Percentiles rank a stretch among this genome's conserved stretches.
phyloP scores from a whole-genome alignment of 192 early-diverging fungal genomes.

The Piromyces finnis region DNA sequence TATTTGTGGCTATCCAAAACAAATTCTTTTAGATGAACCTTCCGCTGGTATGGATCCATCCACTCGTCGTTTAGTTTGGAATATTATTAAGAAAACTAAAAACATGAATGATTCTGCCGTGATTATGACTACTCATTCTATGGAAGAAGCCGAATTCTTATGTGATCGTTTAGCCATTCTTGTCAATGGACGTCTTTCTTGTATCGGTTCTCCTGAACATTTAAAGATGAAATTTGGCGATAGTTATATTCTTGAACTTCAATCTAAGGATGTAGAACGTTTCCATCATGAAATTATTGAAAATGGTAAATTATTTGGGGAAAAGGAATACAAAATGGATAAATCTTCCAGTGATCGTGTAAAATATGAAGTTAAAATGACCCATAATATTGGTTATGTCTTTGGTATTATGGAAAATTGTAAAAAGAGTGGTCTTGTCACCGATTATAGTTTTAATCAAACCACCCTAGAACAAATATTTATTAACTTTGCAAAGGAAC shows the following conservation, averaged over 20 bases:
- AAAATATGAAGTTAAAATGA: constrained; percentile 1
- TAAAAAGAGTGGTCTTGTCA: constrained; percentile 10
- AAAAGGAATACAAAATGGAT: not conserved
- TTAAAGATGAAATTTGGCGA: constrained; percentile 25
- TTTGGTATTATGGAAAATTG: constrained; percentile 21
- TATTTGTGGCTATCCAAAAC: constrained; percentile 3
- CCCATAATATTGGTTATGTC: constrained; percentile 16
- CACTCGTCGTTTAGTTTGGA: constrained; percentile 54
- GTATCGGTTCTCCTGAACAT: constrained; percentile 21
- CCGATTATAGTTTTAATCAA: constrained; percentile 37
- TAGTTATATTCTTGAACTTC: constrained; percentile 16
- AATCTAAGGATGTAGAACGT: constrained; percentile 5
- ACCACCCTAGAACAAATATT: constrained; percentile 44
- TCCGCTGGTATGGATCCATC: constrained; percentile 48
- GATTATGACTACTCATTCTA: constrained; percentile 15
- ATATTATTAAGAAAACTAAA: constrained; percentile 36
- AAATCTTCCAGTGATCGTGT: not conserved
- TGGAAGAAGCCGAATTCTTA: constrained; percentile 23
- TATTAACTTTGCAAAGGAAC: constrained; percentile 33
- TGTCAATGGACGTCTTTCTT: constrained; percentile 20
- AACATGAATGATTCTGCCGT: constrained; percentile 15
- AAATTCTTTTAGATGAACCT: not conserved
- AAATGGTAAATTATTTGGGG: not conserved
- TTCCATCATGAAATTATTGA: not conserved
- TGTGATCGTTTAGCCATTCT: constrained; percentile 25